Evolutionary conservation across 176 grass and related monocot genomes (phyloP).

Genomic region (Avena atlantica): DNA sequence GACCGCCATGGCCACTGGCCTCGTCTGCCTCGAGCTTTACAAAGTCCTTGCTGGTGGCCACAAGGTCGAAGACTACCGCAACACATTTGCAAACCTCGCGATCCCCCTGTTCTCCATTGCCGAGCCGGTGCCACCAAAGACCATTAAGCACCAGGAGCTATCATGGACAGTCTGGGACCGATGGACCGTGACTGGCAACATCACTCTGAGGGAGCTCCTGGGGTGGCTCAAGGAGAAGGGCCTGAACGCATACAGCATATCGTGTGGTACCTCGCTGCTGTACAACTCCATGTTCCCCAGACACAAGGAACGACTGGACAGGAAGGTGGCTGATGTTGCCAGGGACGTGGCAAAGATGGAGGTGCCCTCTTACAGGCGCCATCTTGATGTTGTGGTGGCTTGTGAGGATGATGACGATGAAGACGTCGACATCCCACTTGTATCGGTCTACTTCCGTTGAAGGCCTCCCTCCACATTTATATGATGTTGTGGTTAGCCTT

Average conservation of each 20-base stretch:
- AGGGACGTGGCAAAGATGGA: conserved; percentile 81
- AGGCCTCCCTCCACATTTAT: conserved; percentile 4
- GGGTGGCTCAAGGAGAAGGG: conserved; percentile 83
- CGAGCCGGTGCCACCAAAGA: conserved; percentile 81
- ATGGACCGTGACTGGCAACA: conserved; percentile 70
- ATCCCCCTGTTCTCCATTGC: conserved; percentile 91
- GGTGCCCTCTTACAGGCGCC: conserved; percentile 66
- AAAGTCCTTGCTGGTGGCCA: conserved; percentile 74
- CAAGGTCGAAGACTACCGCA: conserved; percentile 79
- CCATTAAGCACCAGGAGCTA: conserved; percentile 59
- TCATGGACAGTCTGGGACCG: conserved; percentile 91
- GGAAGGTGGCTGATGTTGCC: conserved; percentile 72
- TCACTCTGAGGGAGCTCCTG: conserved; percentile 76
- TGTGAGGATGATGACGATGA: conserved; percentile 92
- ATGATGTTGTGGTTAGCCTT: background rate
- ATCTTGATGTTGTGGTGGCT: conserved; percentile 74
- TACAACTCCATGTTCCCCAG: conserved; percentile 96
- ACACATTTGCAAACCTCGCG: conserved; percentile 90
- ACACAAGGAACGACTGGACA: conserved; percentile 82
- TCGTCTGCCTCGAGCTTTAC: conserved; percentile 87
- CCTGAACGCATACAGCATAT: conserved; percentile 85
- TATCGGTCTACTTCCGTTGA: conserved; percentile 78
- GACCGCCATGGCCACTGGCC: conserved; percentile 78
- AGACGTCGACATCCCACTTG: conserved; percentile 81
- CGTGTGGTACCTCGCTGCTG: conserved; percentile 74